Evolutionary conservation across 2,329 filamentous ascomycete genomes (phyloP).

Genomic region (Acarospora socialis): DNA sequence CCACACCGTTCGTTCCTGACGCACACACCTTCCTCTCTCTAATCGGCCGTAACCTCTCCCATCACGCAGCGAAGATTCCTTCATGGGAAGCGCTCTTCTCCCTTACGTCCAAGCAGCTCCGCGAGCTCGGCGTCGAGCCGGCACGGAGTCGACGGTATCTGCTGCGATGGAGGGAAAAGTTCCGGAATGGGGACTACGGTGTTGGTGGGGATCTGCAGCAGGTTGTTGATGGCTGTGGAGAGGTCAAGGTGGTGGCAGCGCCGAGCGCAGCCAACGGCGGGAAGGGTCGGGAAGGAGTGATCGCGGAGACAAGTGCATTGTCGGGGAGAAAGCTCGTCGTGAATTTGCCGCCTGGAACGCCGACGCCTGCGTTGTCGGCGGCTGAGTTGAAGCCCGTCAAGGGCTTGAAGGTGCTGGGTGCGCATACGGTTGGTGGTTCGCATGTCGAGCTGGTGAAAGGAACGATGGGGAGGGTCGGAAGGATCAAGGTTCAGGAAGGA

Average conservation of each 20-base stretch:
- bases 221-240: slow-evolving; percentile 49
- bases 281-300: slow-evolving; percentile 9
- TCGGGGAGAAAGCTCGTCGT: slow-evolving; percentile 42
- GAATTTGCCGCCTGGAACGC: slow-evolving; percentile 40
- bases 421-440: slow-evolving; percentile 58
- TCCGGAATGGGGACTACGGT: slow-evolving; percentile 61
- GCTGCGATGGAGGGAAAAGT: slow-evolving; percentile 74
- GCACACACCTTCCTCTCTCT: slow-evolving; percentile 73
- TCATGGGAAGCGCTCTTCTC: slow-evolving; percentile 86
- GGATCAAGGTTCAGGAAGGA: slow-evolving; percentile 61
- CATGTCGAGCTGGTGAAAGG: slow-evolving; percentile 56
- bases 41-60: slow-evolving; percentile 74
- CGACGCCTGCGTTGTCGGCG: slow-evolving; percentile 21
- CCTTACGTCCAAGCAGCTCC: slow-evolving; percentile 60
- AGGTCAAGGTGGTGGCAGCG: slow-evolving; percentile 44
- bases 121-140: slow-evolving; percentile 74
- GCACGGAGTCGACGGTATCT: slow-evolving; percentile 71
- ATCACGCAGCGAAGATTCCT: slow-evolving; percentile 74
- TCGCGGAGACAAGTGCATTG: slow-evolving; percentile 1
- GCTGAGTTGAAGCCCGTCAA: slow-evolving; percentile 39
- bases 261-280: slow-evolving; percentile 16
- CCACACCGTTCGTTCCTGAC: slow-evolving; percentile 77
- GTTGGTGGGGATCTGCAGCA: slow-evolving; percentile 68
- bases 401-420: slow-evolving; percentile 54
- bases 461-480: slow-evolving; percentile 43